These are phyloP conservation scores for Eimeria acervulina DNA, from an alignment of 169 alveolate species.

Conservation along the genomic window DNA sequence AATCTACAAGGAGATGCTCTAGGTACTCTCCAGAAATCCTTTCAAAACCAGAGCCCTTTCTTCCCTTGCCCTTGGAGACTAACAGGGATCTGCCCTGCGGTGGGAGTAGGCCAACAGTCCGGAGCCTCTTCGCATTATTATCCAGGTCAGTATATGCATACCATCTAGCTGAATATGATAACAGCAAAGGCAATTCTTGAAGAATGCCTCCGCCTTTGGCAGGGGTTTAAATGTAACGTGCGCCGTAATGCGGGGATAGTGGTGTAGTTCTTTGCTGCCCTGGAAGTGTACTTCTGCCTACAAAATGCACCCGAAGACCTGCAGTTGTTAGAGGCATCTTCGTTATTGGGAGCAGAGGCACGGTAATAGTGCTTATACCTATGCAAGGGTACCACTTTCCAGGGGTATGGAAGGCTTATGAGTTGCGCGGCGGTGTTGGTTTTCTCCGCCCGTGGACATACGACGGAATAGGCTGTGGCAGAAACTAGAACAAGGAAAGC, in stretches of 20 bases:
- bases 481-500: background rate
- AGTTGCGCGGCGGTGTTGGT: too few relatives aligned
- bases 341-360: background rate
- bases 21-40: background rate
- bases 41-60: background rate
- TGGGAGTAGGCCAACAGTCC: too few relatives aligned
- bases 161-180: background rate
- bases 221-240: too few relatives aligned
- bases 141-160: background rate
- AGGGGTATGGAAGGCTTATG: too few relatives aligned
- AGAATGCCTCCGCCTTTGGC: background rate
- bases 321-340: background rate
- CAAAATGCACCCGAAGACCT: background rate
- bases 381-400: too few relatives aligned
- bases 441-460: background rate
- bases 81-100: too few relatives aligned
- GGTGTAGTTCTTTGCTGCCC: background rate
- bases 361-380: background rate
- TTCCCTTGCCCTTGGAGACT: too few relatives aligned
- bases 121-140: background rate
- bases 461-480: background rate
- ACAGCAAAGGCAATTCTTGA: background rate
- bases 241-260: background rate
- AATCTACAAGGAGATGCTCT: background rate
- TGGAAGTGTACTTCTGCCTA: background rate